Percentiles rank a stretch among this genome's conserved stretches.
Evolutionary conservation across 2,329 filamentous ascomycete species (phyloP).

Genomic region (Acephala macrosclerotiorum): DNA sequence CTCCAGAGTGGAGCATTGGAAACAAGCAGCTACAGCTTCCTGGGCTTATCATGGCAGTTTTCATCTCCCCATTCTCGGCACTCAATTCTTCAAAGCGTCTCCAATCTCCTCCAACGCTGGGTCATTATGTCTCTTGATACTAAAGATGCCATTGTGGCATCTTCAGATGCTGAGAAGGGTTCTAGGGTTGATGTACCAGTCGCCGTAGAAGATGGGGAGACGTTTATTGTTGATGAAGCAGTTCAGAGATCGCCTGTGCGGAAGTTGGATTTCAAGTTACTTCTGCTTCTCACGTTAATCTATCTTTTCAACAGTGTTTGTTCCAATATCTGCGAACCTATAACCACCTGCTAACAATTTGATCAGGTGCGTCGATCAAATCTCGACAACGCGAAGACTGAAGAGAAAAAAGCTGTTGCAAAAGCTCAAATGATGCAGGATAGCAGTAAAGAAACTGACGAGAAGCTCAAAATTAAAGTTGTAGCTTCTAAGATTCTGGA

Average conservation of each 20-base stretch:
- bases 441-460: slow-evolving; percentile 8
- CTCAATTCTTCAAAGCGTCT: not conserved
- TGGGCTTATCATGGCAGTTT: not conserved
- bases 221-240: not conserved
- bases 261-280: slow-evolving; percentile 8
- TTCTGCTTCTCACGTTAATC: not conserved
- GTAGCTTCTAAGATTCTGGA: not conserved
- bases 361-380: not conserved
- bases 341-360: not conserved
- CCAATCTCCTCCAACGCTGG: not conserved
- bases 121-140: slow-evolving; percentile 2
- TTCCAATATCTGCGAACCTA: not conserved
- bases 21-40: not conserved
- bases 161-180: slow-evolving; percentile 1
- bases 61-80: not conserved
- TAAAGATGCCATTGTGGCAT: not conserved
- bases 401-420: slow-evolving; percentile 2
- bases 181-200: not conserved
- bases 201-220: not conserved
- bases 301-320: slow-evolving; percentile 13
- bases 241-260: slow-evolving; percentile 8
- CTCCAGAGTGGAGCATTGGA: not conserved
- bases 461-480: slow-evolving; percentile 7
- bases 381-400: slow-evolving; percentile 4
- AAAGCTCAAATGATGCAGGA: not conserved